phyloP scores from a whole-genome alignment of 345 rosid genomes.

The Eucalyptus pauciflora region DNA sequence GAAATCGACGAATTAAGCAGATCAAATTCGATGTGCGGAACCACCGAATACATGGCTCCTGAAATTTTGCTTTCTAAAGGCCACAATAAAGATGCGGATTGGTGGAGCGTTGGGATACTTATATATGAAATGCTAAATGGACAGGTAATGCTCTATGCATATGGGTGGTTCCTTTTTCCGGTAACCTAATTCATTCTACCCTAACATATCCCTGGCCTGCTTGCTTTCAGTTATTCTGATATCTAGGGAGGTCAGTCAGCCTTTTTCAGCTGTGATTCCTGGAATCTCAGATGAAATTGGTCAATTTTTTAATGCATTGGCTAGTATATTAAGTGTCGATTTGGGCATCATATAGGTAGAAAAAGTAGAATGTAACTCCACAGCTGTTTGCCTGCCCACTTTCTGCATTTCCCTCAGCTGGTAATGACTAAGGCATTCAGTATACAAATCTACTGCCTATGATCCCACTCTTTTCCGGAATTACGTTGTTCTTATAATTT shows the following conservation, averaged over 20 bases:
- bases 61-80: conserved; percentile 60
- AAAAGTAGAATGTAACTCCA: background rate
- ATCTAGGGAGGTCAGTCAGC: background rate
- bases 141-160: conserved; percentile 20
- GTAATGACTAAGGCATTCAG: background rate
- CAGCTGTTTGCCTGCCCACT: background rate
- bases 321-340: background rate
- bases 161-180: background rate
- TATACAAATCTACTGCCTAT: background rate
- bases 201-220: background rate
- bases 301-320: background rate
- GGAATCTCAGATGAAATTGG: background rate
- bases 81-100: conserved; percentile 64
- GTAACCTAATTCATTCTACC: background rate
- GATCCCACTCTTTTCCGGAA: background rate
- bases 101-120: conserved; percentile 70
- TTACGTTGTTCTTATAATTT: background rate
- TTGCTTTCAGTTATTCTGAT: background rate
- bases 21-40: conserved; percentile 71
- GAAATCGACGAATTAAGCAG: conserved; percentile 56
- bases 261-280: background rate
- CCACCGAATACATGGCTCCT: conserved; percentile 76
- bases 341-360: background rate
- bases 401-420: background rate
- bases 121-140: conserved; percentile 67